Evolutionary conservation across 768 basidiomycete genomes (phyloP), one percentile per base, ranked within the genome.

Genomic region (Boletellus ananas): DNA sequence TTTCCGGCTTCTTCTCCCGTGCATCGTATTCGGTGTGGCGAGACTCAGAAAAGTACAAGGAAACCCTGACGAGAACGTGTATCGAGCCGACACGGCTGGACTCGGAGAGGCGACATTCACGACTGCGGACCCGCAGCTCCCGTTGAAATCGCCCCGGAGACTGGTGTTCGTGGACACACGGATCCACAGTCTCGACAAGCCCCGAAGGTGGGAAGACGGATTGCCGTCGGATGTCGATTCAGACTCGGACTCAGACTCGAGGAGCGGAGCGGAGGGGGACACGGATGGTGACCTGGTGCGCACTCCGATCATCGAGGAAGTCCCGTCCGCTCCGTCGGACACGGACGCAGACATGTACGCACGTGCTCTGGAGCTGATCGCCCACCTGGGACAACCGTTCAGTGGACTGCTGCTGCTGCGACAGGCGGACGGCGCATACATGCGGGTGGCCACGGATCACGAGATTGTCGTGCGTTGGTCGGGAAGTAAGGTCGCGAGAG

Each of bases 381-480:
- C 39, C 5, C 45, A 43, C 8, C 37, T 58, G 12, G 48, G 42
- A 27, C 48, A 46, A 14, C 39, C 27, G 13, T 58, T 58, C 11
- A 33, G 8, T 0, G 50, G 51, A 0, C 25, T 57, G 7, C 12
- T 58, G 6, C 37, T 58, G 12, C 35, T 44, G 7, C 34, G 21
- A 6, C 45, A 53, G 5, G 6, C 44, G 2, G 17, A 53, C 17
- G 16, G 36, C 9, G 47, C 20, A 13, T 52, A 47, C 38, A 44
- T n/a, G 27, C 50, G 47, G n/a, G 44, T 58, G 2, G 55, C 48
- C 2, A 31, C 51, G 3, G 56, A 58, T 17, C 16, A 25, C 3
- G 45, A 47, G 8, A 50, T 57, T 16, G 4, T 34, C 17, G 42
- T 54, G 34, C 44, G 13, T 16, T 34, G 40, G 25, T 39, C 18